Evolutionary conservation across 805 yeast species (phyloP).

Genomic region (Kregervanrija fluxuum): DNA sequence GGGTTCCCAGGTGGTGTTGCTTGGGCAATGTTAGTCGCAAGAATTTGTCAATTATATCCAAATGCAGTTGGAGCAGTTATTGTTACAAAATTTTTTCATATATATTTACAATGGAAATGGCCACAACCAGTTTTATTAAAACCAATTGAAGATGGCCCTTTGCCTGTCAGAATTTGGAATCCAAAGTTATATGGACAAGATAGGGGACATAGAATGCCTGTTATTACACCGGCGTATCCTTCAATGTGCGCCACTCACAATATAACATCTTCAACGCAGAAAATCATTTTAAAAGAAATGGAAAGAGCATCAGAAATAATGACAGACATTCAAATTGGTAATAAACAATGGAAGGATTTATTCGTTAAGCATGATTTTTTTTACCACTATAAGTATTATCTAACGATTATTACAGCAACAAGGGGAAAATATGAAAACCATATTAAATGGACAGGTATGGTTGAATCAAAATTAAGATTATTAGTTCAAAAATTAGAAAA

Average conservation of each 20-base stretch:
- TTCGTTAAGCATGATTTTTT: constrained; percentile 80
- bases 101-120: constrained; percentile 91
- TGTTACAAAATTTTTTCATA: constrained; percentile 81
- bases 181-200: constrained; percentile 87
- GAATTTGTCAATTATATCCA: constrained; percentile 94
- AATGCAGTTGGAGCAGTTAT: constrained; percentile 91
- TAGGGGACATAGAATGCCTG: constrained; percentile 91
- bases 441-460: constrained; percentile 85
- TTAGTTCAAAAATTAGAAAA: constrained; percentile 80
- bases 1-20: constrained; percentile 99
- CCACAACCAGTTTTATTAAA: constrained; percentile 94
- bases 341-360: constrained; percentile 65
- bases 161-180: constrained; percentile 95
- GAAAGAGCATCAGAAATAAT: constrained; percentile 67
- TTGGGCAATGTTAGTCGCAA: constrained; percentile 99
- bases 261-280: constrained; percentile 82
- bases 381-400: constrained; percentile 74
- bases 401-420: constrained; percentile 76
- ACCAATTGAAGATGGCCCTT: constrained; percentile 93
- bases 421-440: constrained; percentile 73
- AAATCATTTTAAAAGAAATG: constrained; percentile 72
- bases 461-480: constrained; percentile 78
- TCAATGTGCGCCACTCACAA: constrained; percentile 99
- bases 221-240: constrained; percentile 96
- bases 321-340: constrained; percentile 58